Conservation (phyloP, 1,284 basidiomycete genomes). For the Apiotrichum montevideense region DNA sequence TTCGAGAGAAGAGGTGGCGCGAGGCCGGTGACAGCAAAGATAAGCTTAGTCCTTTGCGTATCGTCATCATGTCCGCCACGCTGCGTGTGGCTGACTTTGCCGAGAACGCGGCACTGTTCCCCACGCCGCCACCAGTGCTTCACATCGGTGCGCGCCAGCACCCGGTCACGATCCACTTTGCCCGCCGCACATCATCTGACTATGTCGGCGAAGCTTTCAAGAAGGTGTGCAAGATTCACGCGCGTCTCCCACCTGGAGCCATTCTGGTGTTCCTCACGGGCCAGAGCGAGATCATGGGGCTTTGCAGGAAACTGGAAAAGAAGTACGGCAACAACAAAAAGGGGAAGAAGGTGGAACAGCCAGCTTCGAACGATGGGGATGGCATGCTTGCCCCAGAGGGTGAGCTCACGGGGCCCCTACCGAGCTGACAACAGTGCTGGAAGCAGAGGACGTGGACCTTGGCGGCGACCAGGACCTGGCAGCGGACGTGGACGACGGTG, state of each 20-base stretch:
- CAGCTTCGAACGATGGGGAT: constrained; percentile 6
- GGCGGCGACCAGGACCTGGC: constrained; percentile 48
- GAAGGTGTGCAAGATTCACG: constrained; percentile 77
- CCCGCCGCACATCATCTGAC: constrained; percentile 73
- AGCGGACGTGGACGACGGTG: constrained; percentile 49
- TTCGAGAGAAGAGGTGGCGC: constrained; percentile 83
- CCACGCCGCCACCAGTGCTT: constrained; percentile 78
- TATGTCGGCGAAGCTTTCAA: constrained; percentile 86
- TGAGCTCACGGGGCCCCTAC: constrained; percentile 15
- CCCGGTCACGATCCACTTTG: constrained; percentile 93
- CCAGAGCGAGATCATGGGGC: constrained; percentile 65
- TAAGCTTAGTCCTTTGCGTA: constrained; percentile 81
- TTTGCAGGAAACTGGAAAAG: constrained; percentile 67
- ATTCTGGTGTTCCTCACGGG: constrained; percentile 70
- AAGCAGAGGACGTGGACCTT: constrained; percentile 48
- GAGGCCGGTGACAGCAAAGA: constrained; percentile 55
- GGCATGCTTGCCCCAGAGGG: constrained; percentile 27
- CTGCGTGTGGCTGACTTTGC: constrained; percentile 90
- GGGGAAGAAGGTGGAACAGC: constrained; percentile 31
- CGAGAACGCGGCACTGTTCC: constrained; percentile 76
- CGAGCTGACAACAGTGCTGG: constrained; percentile 27
- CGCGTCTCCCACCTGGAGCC: constrained; percentile 63
- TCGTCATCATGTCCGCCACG: constrained; percentile 99
- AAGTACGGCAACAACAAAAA: constrained; percentile 62
- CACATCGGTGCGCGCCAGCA: constrained; percentile 86